Base-by-base conservation (phyloP, 495 filamentous ascomycete genomes). In the Poronia punctata region DNA sequence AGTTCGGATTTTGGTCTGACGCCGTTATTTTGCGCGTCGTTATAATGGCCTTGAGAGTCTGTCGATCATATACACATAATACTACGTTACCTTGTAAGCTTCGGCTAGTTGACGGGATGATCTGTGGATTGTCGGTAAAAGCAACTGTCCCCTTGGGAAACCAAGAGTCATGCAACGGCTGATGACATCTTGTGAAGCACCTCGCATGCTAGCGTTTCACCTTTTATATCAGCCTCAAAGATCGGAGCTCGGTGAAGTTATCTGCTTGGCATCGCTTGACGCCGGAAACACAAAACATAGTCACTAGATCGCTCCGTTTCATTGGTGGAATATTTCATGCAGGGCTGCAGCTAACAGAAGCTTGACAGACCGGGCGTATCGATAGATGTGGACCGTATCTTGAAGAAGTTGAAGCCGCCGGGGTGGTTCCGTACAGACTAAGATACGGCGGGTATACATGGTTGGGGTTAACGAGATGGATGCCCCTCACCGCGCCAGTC, bases 321-420 rank as follows among this genome's bases (percentile, higher is more conserved):
- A 45, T 36, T 45, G 42, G 42, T 45, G 42, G 42, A 38, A 23
- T 36, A 43, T 19, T 36, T n/a, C 24, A n/a, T n/a, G n/a, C n/a
- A n/a, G n/a, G 12, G 10, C 26, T 9, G 14, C 29, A n/a, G 26
- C 28, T 8, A 7, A 1, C 7, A 5, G 20, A 5, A 34, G n/a
- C 8, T 11, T 25, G 14, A 1, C 23, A 24, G 22, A 41, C 5
- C 29, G 16, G 15, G 24, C 38, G 11, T 33, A 22, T 21, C 15
- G 9, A 24, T 26, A 26, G 24, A 23, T 43, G 32, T 37, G 40
- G 40, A 37, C 33, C 33, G 19, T n/a, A 17, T 7, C 7, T 28
- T 21, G 22, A 41, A 14, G 26, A 23, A 16, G 12, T 21, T 24
- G 15, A 34, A 41, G 17, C 19, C 21, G 18, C 26, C 10, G 27